Evolutionary conservation across 129 eudicot species (phyloP).

Genomic region (Ambrosia artemisiifolia): DNA sequence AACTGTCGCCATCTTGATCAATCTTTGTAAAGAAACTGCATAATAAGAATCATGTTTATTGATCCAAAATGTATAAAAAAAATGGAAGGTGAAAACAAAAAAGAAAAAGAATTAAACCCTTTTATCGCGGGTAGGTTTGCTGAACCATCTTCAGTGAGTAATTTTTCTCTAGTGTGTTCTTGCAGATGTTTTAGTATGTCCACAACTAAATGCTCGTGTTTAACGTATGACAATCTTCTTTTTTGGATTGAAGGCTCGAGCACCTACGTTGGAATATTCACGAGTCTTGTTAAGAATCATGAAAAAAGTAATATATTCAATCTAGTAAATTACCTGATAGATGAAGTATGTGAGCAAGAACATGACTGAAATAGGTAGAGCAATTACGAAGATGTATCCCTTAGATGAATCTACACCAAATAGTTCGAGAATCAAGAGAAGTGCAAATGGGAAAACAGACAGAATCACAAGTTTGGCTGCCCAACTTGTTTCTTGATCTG

Average conservation of each 20-base stretch:
- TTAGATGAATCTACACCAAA: slow-evolving; percentile 30
- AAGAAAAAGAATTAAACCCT: slow-evolving; percentile 28
- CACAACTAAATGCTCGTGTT: slow-evolving; percentile 63
- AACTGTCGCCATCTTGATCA: slow-evolving; percentile 56
- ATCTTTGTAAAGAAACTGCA: slow-evolving; percentile 58
- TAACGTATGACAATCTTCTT: slow-evolving; percentile 54
- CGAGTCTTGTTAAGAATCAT: not conserved
- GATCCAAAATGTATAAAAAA: not conserved
- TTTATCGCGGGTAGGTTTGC: slow-evolving; percentile 48
- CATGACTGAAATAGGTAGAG: slow-evolving; percentile 46
- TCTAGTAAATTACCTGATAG: slow-evolving; percentile 53
- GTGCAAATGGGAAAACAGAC: slow-evolving; percentile 60
- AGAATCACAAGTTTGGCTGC: slow-evolving; percentile 68
- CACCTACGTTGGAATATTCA: slow-evolving; percentile 39
- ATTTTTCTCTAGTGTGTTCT: slow-evolving; percentile 43
- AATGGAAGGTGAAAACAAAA: not conserved
- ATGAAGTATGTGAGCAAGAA: slow-evolving; percentile 55
- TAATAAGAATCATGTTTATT: not conserved
- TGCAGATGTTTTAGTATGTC: slow-evolving; percentile 63
- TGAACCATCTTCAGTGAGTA: slow-evolving; percentile 54
- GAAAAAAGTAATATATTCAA: not conserved
- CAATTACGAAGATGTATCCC: slow-evolving; percentile 32
- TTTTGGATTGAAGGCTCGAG: slow-evolving; percentile 79
- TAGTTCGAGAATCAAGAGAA: slow-evolving; percentile 50
- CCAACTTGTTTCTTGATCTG: slow-evolving; percentile 55